Evolutionary conservation across 306 rosid species (phyloP), one percentile per base, ranked within the genome.

Genomic region (Pyrus pyrifolia): DNA sequence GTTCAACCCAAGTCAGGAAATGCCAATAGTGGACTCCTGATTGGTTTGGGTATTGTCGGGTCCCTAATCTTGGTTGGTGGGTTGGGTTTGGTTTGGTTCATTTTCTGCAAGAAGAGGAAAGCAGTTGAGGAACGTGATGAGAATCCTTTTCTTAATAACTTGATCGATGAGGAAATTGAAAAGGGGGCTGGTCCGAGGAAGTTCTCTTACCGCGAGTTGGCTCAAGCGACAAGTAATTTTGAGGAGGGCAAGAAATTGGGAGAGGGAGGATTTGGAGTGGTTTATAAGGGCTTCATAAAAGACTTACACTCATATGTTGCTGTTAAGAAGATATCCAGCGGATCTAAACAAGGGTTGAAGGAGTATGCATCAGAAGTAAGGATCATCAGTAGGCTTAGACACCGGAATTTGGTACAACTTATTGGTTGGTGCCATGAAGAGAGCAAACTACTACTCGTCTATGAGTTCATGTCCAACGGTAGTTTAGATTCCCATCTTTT

Each of bases 351-450:
- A 11, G 58, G 77, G 42, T 1, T 59, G 57, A 73, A 59, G 68
- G 76, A 73, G 57, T 38, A 15, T 4, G 27, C 55, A 5, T 29
- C 55, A 15, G 76, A 73, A 17, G 27, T 73, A 17, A 73, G 76
- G n/a, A 40, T 73, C 19, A 40, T 73, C n/a, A 73, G 57, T 73
- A 17, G 67, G 30, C 38, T 72, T 2, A 22, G 76, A 67, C 76
- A 73, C 18, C 67, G 27, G 53, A 73, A 73, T 73, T 22, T 73
- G 1, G 68, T 73, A 19, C 68, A 73, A 23, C 76, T 59, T 7
- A 72, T 59, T 3, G 76, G 76, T 35, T 72, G 67, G 76, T 72
- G 76, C 67, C 57, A 72, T 0, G 76, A 72, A 15, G 58, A 58
- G 23, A 9, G 23, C 8, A 22, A 73, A 25, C 76, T 23, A 3